A percentile compares a stretch with the other conserved stretches of the same genome.
These are phyloP conservation scores for Odontarrhena argentea DNA, from an alignment of 345 rosid species.

Conservation along the genomic window DNA sequence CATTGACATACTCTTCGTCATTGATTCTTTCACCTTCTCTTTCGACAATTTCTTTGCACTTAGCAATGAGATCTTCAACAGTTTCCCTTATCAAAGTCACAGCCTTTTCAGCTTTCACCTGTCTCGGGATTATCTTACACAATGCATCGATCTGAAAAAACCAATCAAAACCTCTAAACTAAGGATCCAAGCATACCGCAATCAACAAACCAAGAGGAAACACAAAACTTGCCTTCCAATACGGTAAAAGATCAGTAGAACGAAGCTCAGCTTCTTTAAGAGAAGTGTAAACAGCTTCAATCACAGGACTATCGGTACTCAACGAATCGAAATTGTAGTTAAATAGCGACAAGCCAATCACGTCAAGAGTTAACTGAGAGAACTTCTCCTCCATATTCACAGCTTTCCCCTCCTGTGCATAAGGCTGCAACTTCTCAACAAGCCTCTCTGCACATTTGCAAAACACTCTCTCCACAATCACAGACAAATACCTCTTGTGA, in stretches of 20 bases:
- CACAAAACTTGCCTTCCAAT: constrained; percentile 78
- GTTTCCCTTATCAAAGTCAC: constrained; percentile 67
- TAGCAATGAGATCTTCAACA: constrained; percentile 79
- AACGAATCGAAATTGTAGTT: constrained; percentile 88
- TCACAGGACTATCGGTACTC: constrained; percentile 78
- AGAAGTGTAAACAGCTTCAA: constrained; percentile 90
- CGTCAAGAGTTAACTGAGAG: constrained; percentile 90
- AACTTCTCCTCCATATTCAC: constrained; percentile 95
- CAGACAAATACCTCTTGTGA: constrained; percentile 84
- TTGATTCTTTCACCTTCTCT: constrained; percentile 82
- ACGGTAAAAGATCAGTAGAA: constrained; percentile 85
- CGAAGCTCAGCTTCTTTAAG: constrained; percentile 94
- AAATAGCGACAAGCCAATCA: constrained; percentile 80
- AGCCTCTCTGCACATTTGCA: constrained; percentile 87
- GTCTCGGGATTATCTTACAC: constrained; percentile 88
- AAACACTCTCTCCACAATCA: constrained; percentile 89
- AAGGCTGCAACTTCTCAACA: constrained; percentile 77
- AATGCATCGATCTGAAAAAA: constrained; percentile 56
- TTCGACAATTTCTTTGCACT: constrained; percentile 92
- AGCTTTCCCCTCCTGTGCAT: constrained; percentile 65
- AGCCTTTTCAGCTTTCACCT: constrained; percentile 88
- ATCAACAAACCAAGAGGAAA: not conserved
- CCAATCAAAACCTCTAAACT: constrained; percentile 1
- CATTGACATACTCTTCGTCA: constrained; percentile 91
- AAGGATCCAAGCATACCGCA: constrained; percentile 6